Base-by-base conservation (phyloP, 2,329 filamentous ascomycete genomes). In the Ophiocordyceps robertsii region DNA sequence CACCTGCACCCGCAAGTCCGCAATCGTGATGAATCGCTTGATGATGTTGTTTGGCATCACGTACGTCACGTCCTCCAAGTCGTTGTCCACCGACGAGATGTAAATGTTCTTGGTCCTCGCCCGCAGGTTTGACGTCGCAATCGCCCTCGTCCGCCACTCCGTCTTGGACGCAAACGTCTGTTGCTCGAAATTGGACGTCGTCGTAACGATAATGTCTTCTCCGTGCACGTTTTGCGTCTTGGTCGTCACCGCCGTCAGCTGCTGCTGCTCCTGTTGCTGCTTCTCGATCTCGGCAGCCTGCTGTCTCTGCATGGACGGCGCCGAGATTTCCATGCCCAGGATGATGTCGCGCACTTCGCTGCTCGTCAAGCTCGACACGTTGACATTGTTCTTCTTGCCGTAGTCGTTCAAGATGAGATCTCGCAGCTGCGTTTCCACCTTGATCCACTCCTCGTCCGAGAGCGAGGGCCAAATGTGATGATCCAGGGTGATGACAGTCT, bases 341-440 rank as follows among this genome's bases (percentile, higher is more conserved):
- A 98, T 98, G 55, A 98, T 96, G 58, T 98, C 92, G 54, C 92
- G 82, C 40, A 98, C 92, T 76, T 98, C 92, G 55, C 85, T 95
- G 59, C 80, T 95, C 1, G 92, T 98, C 64, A 98, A 72, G 61
- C 88, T 95, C 14, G 93, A 93, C 12, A 92, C 90, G 55, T 98
- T 98, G 69, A 98, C 92, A 53, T 96, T 98, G 71, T 98, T 98
- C 76, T 98, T 98, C 77, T 96, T 98, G 58, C 92, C 92, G 59
- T 98, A 98, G 60, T 98, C 92, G 52, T 96, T 95, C 52, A 98
- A 61, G 55, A 98, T 98, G 50, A 98, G 69, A 69, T 98, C 92
- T 61, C 92, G 82, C 36, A 98, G 70, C 58, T 94, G 86, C 38
- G 88, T 88, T 71, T 98, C 92, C n/a, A 98, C 87, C 76, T 95